phyloP scores from a whole-genome alignment of 176 grass and related monocot genomes.

The Lolium multiflorum region DNA sequence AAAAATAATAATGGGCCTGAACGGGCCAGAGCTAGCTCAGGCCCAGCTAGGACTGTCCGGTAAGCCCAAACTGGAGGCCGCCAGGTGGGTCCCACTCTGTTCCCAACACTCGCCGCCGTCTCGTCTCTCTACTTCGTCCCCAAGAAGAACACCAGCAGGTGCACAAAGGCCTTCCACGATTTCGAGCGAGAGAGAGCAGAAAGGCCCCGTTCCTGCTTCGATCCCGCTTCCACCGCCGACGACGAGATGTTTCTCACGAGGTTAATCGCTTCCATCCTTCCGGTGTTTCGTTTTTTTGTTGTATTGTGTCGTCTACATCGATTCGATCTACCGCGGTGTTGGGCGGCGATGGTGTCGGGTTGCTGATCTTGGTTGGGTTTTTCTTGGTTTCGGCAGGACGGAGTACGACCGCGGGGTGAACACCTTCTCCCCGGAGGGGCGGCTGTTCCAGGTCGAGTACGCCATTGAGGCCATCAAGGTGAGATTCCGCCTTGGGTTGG shows the following conservation, averaged over 20 bases:
- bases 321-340: not conserved
- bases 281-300: not conserved
- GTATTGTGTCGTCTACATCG: not conserved
- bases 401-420: slow-evolving; percentile 94
- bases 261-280: slow-evolving; percentile 46
- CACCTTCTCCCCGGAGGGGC: slow-evolving; percentile 92
- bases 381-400: slow-evolving; percentile 45
- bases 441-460: slow-evolving; percentile 96
- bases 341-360: not conserved
- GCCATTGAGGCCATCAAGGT: slow-evolving; percentile 99
- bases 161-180: not conserved
- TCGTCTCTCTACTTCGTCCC: slow-evolving; percentile 36
- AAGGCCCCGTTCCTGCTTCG: not conserved
- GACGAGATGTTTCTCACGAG: slow-evolving; percentile 91
- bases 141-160: slow-evolving; percentile 44
- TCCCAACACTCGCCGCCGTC: not conserved
- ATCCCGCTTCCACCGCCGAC: not conserved
- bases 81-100: not conserved
- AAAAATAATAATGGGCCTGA: no score
- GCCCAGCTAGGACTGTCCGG: rapidly evolving
- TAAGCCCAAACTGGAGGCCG: not conserved
- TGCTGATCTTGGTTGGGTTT: slow-evolving; percentile 28
- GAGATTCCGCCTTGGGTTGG: not conserved
- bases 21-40: not conserved
- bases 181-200: not conserved